Base-by-base conservation (phyloP, 1,284 basidiomycete species). In the Marasmius fiardii region DNA sequence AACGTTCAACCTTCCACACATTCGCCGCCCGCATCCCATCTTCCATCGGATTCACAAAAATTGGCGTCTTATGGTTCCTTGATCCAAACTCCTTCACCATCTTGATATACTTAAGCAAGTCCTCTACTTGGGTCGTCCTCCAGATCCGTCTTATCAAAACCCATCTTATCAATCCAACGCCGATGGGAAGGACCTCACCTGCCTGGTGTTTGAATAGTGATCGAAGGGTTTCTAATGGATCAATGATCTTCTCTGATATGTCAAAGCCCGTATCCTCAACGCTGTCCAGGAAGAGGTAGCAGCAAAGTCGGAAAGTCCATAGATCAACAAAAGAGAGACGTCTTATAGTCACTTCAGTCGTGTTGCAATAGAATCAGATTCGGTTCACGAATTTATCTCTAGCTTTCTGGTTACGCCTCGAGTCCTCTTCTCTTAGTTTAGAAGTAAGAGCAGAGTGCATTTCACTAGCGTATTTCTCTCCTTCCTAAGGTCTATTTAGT, bases 1-100 rank as follows among this genome's bases (percentile, higher is more conserved):
- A 68, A 47, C 14, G 65, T 61, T 68, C 68, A 1, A 63, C 64
- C 47, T 63, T 60, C 58, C 63, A 64, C 18, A 62, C 57, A 12
- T 65, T 58, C 37, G 52, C 53, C 1, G 67, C 65, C 4, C 41
- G 28, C n/a, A 59, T 23, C 12, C 63, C 64, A 37, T 68, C 63
- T 14, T 63, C 58, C 5, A 65, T 58, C 2, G 63, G 63, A 23
- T 62, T 63, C 1, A 67, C 60, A 43, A 67, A 66, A 12, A 67
- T 54, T 12, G 64, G 52, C 20, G 65, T 68, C 24, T 64, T 65
- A 33, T 62, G 52, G 26, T 64, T 61, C 18, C 56, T 50, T 3
- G 55, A 43, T 33, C 56, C 59, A 33, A 57, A 58, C 45, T n/a
- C 59, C 14, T 55, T 51, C 5, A 63, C 53, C 35, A 56, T 52